Conservation (phyloP, 1,139 yeast genomes). For the Hyphopichia pseudoburtonii region DNA sequence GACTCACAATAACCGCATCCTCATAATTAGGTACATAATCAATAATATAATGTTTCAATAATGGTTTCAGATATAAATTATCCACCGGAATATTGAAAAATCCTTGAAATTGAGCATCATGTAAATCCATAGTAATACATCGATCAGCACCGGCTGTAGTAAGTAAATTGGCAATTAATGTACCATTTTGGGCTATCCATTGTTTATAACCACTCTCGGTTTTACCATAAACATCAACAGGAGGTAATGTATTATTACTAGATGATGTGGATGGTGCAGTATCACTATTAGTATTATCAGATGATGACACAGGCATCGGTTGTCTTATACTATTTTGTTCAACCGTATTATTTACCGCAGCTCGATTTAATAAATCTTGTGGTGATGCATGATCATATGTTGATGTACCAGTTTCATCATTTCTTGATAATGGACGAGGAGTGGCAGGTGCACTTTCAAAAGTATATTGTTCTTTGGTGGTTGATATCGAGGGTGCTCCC, state of each 20-base stretch:
- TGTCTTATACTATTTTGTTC: conserved; percentile 5
- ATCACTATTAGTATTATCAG: background rate
- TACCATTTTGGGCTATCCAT: conserved; percentile 97
- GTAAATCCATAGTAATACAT: conserved; percentile 95
- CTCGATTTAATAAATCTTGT: conserved; percentile 13
- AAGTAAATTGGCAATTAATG: conserved; percentile 82
- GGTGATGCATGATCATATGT: conserved; percentile 17
- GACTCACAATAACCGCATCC: conserved; percentile 86
- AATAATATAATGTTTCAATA: conserved; percentile 75
- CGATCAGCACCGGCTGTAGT: conserved; percentile 97
- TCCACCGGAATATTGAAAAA: conserved; percentile 92
- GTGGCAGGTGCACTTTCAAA: conserved; percentile 68
- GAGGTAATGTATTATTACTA: conserved; percentile 26
- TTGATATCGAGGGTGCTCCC: conserved; percentile 43
- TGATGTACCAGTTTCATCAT: conserved; percentile 8
- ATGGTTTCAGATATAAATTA: conserved; percentile 81
- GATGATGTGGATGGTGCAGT: background rate
- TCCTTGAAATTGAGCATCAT: conserved; percentile 94
- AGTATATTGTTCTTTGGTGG: conserved; percentile 46
- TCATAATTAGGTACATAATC: conserved; percentile 71
- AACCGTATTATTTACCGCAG: conserved; percentile 16
- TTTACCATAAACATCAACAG: conserved; percentile 40
- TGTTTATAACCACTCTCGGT: conserved; percentile 74
- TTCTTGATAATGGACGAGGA: conserved; percentile 42
- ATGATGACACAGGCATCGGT: background rate